Base-by-base conservation (phyloP, 2,329 filamentous ascomycete species). In the Sordariomycetes sp. region DNA sequence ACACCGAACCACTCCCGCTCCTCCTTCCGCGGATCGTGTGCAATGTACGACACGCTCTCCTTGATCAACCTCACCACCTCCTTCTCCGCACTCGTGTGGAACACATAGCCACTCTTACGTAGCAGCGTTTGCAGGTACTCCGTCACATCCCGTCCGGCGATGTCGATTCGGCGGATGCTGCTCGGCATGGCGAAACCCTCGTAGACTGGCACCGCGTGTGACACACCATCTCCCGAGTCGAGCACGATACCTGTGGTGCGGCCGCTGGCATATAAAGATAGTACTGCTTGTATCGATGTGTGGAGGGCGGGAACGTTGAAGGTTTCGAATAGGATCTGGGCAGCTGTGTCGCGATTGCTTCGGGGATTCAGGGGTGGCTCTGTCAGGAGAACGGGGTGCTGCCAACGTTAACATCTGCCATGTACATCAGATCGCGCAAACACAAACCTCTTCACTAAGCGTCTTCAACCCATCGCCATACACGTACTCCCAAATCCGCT, bases 51-150 rank as follows among this genome's bases (percentile, higher is more conserved):
- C 31, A 86, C 82, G 53, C 84, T 85, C 70, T 98, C 92, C 66
- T 98, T 98, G 64, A 98, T 95, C 59, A 86, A 73, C 45, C 90
- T 78, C 38, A 98, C 92, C n/a, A 95, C 87, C 63, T 98, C 92
- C 66, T 98, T 98, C 69, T 98, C 92, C 10, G 92, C 92, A 55
- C 87, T 95, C 14, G 92, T 98, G 62, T 96, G 90, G 58, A 98
- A 94, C 14, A 95, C 78, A 54, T 92, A 86, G 32, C 92, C 92
- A 47, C 80, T 85, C 69, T 95, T 96, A 51, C 92, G 76, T 46
- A 98, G 68, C 47, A 96, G 64, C 39, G 82, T 79, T 61, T 98
- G 92, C 63, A 98, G 68, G 55, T 98, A 79, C 59, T 98, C 92
- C 30, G 92, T 98, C 15, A 98, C 86, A 58, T 98, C 92, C 48